Conservation (phyloP, 768 basidiomycete genomes). For the Termitomyces sp. region DNA sequence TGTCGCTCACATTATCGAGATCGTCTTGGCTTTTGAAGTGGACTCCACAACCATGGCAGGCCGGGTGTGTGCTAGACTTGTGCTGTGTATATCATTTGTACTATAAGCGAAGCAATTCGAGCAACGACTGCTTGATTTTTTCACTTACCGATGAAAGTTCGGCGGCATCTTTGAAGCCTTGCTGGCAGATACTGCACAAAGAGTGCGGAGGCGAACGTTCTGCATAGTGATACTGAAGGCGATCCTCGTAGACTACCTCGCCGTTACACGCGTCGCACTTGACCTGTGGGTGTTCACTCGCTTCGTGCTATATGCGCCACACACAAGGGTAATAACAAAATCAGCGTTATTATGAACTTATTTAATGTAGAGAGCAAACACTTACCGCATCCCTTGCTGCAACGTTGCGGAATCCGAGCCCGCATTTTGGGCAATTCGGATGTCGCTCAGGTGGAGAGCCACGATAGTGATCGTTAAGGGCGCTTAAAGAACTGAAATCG, state of each 20-base stretch:
- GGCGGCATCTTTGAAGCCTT: neutral
- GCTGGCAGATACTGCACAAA: neutral
- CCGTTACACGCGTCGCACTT: neutral
- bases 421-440: slow-evolving; percentile 11
- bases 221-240: slow-evolving; percentile 1
- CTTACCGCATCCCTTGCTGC: slow-evolving; percentile 4
- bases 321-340: neutral
- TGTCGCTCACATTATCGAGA: neutral
- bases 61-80: neutral
- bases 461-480: slow-evolving; percentile 11
- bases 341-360: neutral
- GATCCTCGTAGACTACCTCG: slow-evolving; percentile 2
- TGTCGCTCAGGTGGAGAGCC: slow-evolving; percentile 9
- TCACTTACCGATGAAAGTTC: slow-evolving; percentile 4
- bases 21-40: neutral
- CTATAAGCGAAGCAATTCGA: neutral
- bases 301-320: slow-evolving; percentile 6
- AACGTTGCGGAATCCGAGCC: slow-evolving; percentile 6
- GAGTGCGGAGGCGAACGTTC: slow-evolving; percentile 1
- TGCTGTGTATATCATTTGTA: neutral
- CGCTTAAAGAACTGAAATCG: neutral
- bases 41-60: neutral
- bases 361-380: neutral
- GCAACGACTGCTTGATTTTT: neutral
- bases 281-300: neutral